Percentiles rank a stretch among this genome's conserved stretches.
Conservation (phyloP, 164 flowering plant species). For the Taxillus chinensis region DNA sequence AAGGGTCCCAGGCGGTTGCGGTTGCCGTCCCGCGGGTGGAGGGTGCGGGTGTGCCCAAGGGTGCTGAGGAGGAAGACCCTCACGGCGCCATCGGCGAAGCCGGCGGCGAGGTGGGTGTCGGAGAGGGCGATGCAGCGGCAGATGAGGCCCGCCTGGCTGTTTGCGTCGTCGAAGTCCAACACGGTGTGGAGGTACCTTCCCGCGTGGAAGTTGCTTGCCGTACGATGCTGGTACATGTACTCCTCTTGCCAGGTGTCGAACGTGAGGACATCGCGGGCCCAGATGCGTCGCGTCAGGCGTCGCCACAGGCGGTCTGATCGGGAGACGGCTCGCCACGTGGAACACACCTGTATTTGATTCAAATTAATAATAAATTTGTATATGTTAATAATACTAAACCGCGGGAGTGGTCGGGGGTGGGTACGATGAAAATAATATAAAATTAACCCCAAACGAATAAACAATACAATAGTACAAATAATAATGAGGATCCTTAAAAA, state of each 20-base stretch:
- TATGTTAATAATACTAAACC: too few relatives aligned
- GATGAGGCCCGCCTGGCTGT: slow-evolving; percentile 21
- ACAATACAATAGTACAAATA: too few relatives aligned
- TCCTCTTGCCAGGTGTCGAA: slow-evolving; percentile 67
- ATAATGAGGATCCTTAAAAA: too few relatives aligned
- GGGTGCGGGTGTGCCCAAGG: slow-evolving; percentile 33
- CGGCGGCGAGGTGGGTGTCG: slow-evolving; percentile 56
- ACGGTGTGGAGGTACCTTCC: slow-evolving; percentile 22
- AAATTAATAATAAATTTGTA: too few relatives aligned
- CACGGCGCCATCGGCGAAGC: slow-evolving; percentile 71
- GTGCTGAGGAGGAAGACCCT: slow-evolving; percentile 51
- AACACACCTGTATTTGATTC: slow-evolving; percentile 51
- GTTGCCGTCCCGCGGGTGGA: slow-evolving; percentile 38
- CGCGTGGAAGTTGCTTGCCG: slow-evolving; percentile 45
- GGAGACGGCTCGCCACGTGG: slow-evolving; percentile 78
- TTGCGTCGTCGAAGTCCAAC: slow-evolving; percentile 32
- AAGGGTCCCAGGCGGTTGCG: slow-evolving; percentile 48
- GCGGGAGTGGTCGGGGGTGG: neutral
- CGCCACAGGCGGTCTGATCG: slow-evolving; percentile 68
- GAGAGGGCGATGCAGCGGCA: slow-evolving; percentile 75
- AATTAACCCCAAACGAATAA: too few relatives aligned
- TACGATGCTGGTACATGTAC: slow-evolving; percentile 47
- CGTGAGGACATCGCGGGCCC: slow-evolving; percentile 15
- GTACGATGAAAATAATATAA: neutral
- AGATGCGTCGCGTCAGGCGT: slow-evolving; percentile 29